Conservation (phyloP, 2,329 filamentous ascomycete species). For the Nemania sp. region DNA sequence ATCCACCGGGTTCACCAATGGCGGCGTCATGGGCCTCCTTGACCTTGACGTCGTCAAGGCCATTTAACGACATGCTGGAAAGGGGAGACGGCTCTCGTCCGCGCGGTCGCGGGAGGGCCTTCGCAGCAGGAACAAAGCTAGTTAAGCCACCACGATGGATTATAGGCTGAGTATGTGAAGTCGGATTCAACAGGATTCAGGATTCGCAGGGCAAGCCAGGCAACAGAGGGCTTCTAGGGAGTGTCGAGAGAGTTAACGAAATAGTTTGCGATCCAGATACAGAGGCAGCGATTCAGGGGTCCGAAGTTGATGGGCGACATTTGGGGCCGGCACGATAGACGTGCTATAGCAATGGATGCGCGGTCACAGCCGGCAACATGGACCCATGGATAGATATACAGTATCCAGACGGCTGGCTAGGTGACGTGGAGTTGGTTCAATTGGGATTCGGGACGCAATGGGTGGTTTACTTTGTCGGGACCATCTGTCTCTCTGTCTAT, state of each 20-base stretch:
- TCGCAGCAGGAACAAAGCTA: conserved; percentile 1
- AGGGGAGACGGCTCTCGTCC: conserved; percentile 36
- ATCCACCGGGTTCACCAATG: conserved; percentile 87
- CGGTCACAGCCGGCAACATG: conserved; percentile 5
- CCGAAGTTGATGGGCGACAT: conserved; percentile 47
- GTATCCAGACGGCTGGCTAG: conserved; percentile 2
- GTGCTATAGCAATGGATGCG: conserved; percentile 8
- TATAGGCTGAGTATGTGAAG: background rate
- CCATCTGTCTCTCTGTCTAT: background rate
- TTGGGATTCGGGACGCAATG: background rate
- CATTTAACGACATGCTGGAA: conserved; percentile 88
- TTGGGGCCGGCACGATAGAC: conserved; percentile 45
- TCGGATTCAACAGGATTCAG: background rate
- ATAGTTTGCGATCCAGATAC: conserved; percentile 42
- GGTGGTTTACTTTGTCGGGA: background rate
- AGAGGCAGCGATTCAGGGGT: conserved; percentile 48
- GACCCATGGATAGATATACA: no score
- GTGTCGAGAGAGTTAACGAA: conserved; percentile 36
- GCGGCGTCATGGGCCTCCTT: conserved; percentile 87
- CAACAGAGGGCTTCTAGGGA: conserved; percentile 34
- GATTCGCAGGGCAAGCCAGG: background rate
- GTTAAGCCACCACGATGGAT: conserved; percentile 9
- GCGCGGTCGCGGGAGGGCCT: conserved; percentile 29
- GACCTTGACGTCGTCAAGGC: conserved; percentile 83
- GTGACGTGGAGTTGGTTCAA: background rate